Base-by-base conservation (phyloP, 768 basidiomycete species). In the Chlorophyllum brunneum region DNA sequence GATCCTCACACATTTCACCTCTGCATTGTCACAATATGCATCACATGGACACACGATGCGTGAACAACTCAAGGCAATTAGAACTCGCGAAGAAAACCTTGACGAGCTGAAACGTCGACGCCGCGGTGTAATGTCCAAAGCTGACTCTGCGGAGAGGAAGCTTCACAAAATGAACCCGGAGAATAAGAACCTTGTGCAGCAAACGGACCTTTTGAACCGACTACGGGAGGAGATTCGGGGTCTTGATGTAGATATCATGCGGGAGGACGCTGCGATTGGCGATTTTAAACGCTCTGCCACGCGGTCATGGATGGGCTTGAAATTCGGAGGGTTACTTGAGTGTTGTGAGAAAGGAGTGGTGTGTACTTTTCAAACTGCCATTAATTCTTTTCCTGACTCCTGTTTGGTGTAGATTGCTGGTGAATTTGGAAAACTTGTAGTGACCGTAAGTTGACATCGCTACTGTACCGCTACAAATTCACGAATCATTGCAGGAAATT, bases 141-240 rank as follows among this genome's bases (percentile, higher is more conserved):
- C 92, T 0, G 93, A 95, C 49, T 68, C 80, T 15, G 92, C 91
- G 2, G 92, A 95, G 58, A 88, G 78, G 73, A 95, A 95, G 64
- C 77, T 98, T 31, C 81, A 77, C 67, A 95, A 87, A 72, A 95
- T 97, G 93, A 79, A 78, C 56, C 77, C 88, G 0, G 91, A 94
- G 66, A 82, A 95, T 71, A 98, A 95, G 75, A 88, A 88, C 58
- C 69, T 92, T 30, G 68, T 71, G 2, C 59, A 71, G 49, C 94
- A 95, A 66, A 86, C 84, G 1, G 90, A 92, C 22, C 65, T 74
- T 1, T 69, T 97, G 40, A 84, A 84, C 58, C 71, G 72, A 11
- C 69, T 95, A 24, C 78, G 86, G 47, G 85, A 85, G 13, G 86
- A 95, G 63, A 95, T 95, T 47, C 73, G 83, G 1, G 60, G 65